These are phyloP conservation scores for Juncus effusus DNA, from an alignment of 176 grass and related monocot genomes.

Conservation along the genomic window DNA sequence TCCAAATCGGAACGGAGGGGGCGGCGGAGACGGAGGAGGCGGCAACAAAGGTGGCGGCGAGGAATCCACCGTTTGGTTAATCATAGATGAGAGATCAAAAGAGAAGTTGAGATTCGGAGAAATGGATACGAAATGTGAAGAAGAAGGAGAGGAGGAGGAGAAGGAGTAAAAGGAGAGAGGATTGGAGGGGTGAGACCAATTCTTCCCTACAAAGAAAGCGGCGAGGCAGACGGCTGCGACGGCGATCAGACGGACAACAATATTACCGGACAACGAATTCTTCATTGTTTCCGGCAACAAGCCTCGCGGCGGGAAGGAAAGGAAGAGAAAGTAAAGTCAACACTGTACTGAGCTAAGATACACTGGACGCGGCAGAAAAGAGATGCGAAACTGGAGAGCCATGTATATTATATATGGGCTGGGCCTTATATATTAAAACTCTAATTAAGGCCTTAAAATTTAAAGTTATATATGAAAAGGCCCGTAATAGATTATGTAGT, in stretches of 20 bases:
- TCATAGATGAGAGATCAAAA: slow-evolving; percentile 41
- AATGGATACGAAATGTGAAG: slow-evolving; percentile 40
- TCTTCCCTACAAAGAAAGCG: slow-evolving; percentile 73
- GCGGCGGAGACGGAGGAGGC: slow-evolving; percentile 23
- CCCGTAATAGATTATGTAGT: too few species aligned
- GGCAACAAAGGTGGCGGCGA: background rate
- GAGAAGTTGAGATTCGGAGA: slow-evolving; percentile 62
- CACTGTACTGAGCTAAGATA: slow-evolving; percentile 24
- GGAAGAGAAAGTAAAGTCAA: slow-evolving; percentile 26
- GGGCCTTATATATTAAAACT: too few species aligned
- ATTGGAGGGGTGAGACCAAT: slow-evolving; percentile 50
- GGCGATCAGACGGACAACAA: slow-evolving; percentile 39
- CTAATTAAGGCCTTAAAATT: too few species aligned
- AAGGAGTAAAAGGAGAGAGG: slow-evolving; percentile 53
- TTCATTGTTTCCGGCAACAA: slow-evolving; percentile 48
- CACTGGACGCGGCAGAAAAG: background rate
- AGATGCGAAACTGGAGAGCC: too few species aligned
- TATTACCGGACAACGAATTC: slow-evolving; percentile 34
- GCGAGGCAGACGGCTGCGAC: slow-evolving; percentile 53
- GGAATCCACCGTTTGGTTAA: slow-evolving; percentile 23
- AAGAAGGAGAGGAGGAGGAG: slow-evolving; percentile 17
- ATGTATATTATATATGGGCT: too few species aligned
- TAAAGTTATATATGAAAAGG: too few species aligned
- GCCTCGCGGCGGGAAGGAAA: background rate
- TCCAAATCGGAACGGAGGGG: slow-evolving; percentile 40